These are phyloP conservation scores for Letharia columbiana DNA, from an alignment of 495 filamentous ascomycete genomes.

Conservation along the genomic window DNA sequence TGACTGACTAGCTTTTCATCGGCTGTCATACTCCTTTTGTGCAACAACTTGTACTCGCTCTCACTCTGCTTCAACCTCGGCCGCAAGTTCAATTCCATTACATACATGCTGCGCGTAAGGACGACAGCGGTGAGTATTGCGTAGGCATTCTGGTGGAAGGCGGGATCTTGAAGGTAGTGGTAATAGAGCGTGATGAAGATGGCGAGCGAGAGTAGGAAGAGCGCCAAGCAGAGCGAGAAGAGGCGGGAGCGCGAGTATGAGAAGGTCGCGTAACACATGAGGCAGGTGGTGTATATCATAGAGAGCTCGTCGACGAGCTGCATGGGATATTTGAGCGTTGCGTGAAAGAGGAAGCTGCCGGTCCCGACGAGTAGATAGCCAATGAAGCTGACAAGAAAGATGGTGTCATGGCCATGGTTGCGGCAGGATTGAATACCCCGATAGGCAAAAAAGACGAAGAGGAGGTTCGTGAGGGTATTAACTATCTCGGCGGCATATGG, in stretches of 20 bases:
- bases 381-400: conserved; percentile 61
- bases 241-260: conserved; percentile 53
- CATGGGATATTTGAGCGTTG: conserved; percentile 88
- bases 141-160: conserved; percentile 88
- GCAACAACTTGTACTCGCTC: conserved; percentile 30
- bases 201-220: conserved; percentile 53
- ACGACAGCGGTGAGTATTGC: conserved; percentile 70
- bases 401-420: conserved; percentile 58
- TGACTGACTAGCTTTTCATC: conserved; percentile 20
- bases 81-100: conserved; percentile 77
- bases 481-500: conserved; percentile 55
- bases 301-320: conserved; percentile 92
- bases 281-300: conserved; percentile 95
- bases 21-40: conserved; percentile 24
- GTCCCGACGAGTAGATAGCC: conserved; percentile 75
- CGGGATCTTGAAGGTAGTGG: conserved; percentile 84
- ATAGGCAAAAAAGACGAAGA: conserved; percentile 66
- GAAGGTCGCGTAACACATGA: conserved; percentile 88
- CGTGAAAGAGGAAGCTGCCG: conserved; percentile 76
- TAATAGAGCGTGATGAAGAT: conserved; percentile 87
- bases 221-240: conserved; percentile 50
- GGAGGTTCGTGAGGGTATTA: conserved; percentile 70
- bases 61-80: conserved; percentile 38
- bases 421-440: conserved; percentile 65
- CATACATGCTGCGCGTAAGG: conserved; percentile 72